Conservation (phyloP, 352 stramenopile species). For the Elongisporangium prolatum region DNA sequence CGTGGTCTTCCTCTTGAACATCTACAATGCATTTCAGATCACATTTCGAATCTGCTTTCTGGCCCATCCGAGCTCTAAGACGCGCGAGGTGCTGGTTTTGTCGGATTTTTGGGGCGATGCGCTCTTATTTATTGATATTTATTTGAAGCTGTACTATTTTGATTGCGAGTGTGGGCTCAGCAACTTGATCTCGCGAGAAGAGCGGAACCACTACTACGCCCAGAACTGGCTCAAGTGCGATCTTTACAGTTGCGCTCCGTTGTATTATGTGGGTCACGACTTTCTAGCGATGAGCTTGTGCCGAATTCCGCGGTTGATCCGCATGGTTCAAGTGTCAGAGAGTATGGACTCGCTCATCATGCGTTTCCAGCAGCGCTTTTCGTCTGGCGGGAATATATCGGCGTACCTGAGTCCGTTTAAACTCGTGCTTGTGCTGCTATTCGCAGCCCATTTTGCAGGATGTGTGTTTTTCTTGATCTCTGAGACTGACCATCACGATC, state of each 20-base stretch:
- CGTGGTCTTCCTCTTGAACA: conserved; percentile 37
- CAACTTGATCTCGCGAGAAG: conserved; percentile 45
- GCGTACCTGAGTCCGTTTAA: conserved; percentile 64
- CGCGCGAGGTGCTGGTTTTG: conserved; percentile 19
- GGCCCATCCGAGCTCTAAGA: conserved; percentile 14
- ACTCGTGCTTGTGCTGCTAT: conserved; percentile 52
- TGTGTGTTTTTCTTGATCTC: conserved; percentile 76
- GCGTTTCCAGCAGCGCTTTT: conserved; percentile 60
- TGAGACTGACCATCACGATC: conserved; percentile 47
- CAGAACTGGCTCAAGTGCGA: conserved; percentile 34
- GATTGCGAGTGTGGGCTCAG: conserved; percentile 50
- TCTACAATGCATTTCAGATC: conserved; percentile 67
- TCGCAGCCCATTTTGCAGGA: conserved; percentile 54
- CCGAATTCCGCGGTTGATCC: conserved; percentile 52
- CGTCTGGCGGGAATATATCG: conserved; percentile 46
- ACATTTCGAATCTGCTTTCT: conserved; percentile 73
- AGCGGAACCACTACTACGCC: conserved; percentile 39
- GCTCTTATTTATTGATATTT: conserved; percentile 43
- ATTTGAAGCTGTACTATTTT: conserved; percentile 76
- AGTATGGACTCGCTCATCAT: conserved; percentile 63
- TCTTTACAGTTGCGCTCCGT: conserved; percentile 36
- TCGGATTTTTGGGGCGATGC: conserved; percentile 40
- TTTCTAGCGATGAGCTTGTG: conserved; percentile 55
- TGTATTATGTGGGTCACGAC: conserved; percentile 61
- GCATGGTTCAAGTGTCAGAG: conserved; percentile 26